Conservation (phyloP, 345 rosid species). For the Arabis hirsuta region DNA sequence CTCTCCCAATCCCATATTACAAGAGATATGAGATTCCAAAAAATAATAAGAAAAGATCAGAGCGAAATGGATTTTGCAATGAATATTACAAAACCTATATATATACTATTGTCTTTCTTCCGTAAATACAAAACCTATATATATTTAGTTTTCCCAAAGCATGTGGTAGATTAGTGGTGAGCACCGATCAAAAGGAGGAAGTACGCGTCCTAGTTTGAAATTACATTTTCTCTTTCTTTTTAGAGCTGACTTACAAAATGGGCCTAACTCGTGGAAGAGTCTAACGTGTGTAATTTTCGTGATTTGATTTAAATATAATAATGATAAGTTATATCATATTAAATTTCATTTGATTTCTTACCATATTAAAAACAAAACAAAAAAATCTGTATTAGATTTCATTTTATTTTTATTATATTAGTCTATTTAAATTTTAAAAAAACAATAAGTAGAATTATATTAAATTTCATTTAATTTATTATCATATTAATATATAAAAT, state of each 20-base stretch:
- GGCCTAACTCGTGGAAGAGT: conserved; percentile 2
- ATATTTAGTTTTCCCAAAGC: too few relatives aligned
- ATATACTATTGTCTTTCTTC: too few relatives aligned
- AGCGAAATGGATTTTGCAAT: conserved; percentile 2
- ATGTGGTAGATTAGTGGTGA: too few relatives aligned
- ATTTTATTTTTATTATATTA: too few relatives aligned
- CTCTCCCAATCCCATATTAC: conserved; percentile 6
- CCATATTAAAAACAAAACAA: neutral
- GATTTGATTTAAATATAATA: neutral
- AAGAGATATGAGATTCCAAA: conserved; percentile 15
- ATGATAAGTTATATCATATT: neutral
- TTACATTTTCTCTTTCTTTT: too few relatives aligned
- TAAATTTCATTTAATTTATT: neutral
- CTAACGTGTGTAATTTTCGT: neutral
- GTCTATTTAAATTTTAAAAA: neutral
- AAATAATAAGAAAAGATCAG: conserved; percentile 4
- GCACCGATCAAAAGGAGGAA: too few relatives aligned
- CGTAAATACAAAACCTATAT: too few relatives aligned
- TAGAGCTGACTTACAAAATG: too few relatives aligned
- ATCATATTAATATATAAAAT: too few relatives aligned
- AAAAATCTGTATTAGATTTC: too few relatives aligned
- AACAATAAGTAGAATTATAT: neutral
- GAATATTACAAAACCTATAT: neutral
- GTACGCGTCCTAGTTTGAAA: too few relatives aligned
- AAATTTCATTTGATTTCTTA: neutral